Evolutionary conservation across 1,139 yeast species (phyloP).

Genomic region (Blastobotrys buckinghamii): DNA sequence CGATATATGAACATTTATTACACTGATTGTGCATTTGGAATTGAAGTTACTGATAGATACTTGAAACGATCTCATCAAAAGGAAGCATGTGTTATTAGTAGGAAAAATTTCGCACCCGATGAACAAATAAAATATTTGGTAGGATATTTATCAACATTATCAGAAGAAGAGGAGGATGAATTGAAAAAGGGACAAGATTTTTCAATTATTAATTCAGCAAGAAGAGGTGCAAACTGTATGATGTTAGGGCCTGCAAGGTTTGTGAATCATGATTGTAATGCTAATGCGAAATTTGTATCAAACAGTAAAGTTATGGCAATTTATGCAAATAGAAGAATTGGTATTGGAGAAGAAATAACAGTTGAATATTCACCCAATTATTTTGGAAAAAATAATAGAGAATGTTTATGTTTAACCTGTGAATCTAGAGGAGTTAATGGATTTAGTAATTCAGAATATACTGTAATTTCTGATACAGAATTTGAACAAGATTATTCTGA

Average conservation of each 20-base stretch:
- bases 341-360: conserved; percentile 43
- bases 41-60: conserved; percentile 42
- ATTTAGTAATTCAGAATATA: conserved; percentile 7
- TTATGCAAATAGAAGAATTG: conserved; percentile 33
- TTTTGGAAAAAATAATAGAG: conserved; percentile 39
- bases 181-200: conserved; percentile 34
- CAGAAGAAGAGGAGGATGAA: conserved; percentile 32
- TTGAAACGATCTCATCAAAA: conserved; percentile 24
- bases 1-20: conserved; percentile 36
- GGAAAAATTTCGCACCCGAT: conserved; percentile 30
- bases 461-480: not conserved
- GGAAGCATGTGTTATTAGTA: conserved; percentile 41
- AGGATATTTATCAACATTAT: conserved; percentile 38
- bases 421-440: conserved; percentile 31
- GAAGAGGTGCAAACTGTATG: conserved; percentile 34
- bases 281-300: conserved; percentile 38
- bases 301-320: conserved; percentile 31
- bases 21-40: conserved; percentile 38
- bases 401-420: conserved; percentile 43
- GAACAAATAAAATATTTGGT: conserved; percentile 34
- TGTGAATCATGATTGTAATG: conserved; percentile 43
- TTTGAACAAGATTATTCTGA: not conserved
- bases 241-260: conserved; percentile 47
- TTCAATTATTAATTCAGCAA: conserved; percentile 38
- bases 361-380: conserved; percentile 40